These are phyloP conservation scores for Miscanthus lutarioriparius DNA, from an alignment of 176 grass and related monocot species.

Conservation along the genomic window DNA sequence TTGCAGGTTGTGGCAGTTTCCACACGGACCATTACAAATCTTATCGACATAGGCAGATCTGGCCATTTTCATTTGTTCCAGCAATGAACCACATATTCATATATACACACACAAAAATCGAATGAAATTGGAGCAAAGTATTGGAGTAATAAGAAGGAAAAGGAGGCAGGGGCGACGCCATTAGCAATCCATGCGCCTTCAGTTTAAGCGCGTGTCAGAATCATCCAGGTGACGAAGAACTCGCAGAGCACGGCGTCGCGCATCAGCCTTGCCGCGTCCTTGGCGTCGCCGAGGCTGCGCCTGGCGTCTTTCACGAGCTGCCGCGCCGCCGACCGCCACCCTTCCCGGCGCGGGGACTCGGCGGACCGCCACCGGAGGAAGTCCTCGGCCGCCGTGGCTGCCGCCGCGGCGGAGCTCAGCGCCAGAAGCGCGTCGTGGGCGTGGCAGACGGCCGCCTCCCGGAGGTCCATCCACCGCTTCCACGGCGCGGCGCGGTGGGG, in stretches of 20 bases:
- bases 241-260: constrained; percentile 24
- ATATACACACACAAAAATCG: background rate
- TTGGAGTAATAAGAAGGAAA: background rate
- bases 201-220: constrained; percentile 1
- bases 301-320: constrained; percentile 22
- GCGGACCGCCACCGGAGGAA: constrained; percentile 6
- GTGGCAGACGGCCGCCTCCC: background rate
- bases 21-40: too few species aligned
- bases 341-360: background rate
- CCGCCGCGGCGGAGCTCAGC: constrained; percentile 30
- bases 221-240: constrained; percentile 44
- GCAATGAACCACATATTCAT: background rate
- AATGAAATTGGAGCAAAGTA: background rate
- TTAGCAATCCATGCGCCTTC: background rate
- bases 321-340: background rate
- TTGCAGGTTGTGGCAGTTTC: too few species aligned
- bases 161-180: background rate
- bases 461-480: constrained; percentile 19
- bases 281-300: constrained; percentile 33
- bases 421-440: constrained; percentile 33
- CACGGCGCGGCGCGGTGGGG: background rate
- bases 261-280: constrained; percentile 31
- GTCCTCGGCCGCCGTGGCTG: constrained; percentile 22
- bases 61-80: background rate
- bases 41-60: background rate